Conservation (phyloP, 31 red algal genomes). For the Porphyra umbilicalis region DNA sequence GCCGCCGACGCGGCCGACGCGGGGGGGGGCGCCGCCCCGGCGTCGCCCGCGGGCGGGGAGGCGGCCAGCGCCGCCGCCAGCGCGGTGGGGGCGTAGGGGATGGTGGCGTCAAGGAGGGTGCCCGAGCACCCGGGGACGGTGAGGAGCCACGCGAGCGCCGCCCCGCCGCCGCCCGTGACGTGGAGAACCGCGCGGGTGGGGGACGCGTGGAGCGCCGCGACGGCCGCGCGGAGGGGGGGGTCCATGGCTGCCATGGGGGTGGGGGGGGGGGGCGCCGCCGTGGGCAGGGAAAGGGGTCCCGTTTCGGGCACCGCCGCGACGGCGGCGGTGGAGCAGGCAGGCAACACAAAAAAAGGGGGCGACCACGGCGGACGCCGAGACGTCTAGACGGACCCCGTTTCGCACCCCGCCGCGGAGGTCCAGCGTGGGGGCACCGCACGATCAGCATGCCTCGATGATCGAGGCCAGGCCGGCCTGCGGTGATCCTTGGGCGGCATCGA, state of each 20-base stretch:
- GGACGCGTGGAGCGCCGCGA: conserved; percentile 30
- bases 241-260: conserved; percentile 26
- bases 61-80: not conserved
- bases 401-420: too few species aligned
- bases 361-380: too few species aligned
- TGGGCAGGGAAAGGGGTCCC: not conserved
- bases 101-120: conserved; percentile 37
- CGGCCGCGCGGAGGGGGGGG: conserved; percentile 22
- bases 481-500: too few species aligned
- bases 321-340: too few species aligned
- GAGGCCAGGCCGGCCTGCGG: too few species aligned
- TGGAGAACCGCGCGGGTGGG: conserved; percentile 44
- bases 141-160: conserved; percentile 39
- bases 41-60: not conserved
- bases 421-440: too few species aligned
- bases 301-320: too few species aligned
- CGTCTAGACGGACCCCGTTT: too few species aligned
- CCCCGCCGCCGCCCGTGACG: conserved; percentile 50
- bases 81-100: conserved; percentile 36
- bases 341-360: too few species aligned
- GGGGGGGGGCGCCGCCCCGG: not conserved
- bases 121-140: conserved; percentile 45
- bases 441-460: too few species aligned
- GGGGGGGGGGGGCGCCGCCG: not conserved
- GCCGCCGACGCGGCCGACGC: conserved; percentile 24